Evolutionary conservation across 2,329 filamentous ascomycete genomes (phyloP), one percentile per base, ranked within the genome.

Genomic region (Tolypocladium tundrense): DNA sequence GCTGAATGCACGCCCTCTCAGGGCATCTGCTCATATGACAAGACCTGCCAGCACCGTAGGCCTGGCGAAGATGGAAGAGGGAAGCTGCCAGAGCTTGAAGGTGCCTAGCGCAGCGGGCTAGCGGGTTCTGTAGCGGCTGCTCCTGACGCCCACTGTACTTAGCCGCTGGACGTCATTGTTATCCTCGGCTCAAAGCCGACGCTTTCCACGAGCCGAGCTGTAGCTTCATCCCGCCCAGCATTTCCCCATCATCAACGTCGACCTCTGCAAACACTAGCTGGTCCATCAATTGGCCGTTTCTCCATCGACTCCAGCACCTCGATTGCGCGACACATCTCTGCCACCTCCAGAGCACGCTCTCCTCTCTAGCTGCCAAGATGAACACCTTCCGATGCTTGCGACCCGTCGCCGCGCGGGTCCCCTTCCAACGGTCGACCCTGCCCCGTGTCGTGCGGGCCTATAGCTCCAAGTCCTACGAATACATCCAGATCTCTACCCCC

Each of bases 401-500:
- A 69, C 81, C 88, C 52, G 72, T 83, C 62, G 81, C 82, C 67
- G 60, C 65, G 55, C 63, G 63, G 51, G 66, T 71, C 56, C 66
- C 71, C 35, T 81, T 88, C 67, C 80, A 81, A 66, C 73, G 79
- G 48, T 78, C 77, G 55, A 80, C 80, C 48, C 75, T 87, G 41
- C 84, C 85, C 52, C 77, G 79, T 56, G 70, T 84, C 54, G 71
- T 75, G 60, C 79, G 83, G 55, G 73, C 74, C 61, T 82, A 80
- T 62, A 82, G 79, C 58, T 79, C 80, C 57, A 74, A 72, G 62
- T 71, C 73, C 57, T 97, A 95, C 74, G 88, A 97, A 69, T 87
- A 88, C 74, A 86, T 97, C 65, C 79, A 94, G 65, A 86, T 91
- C 55, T 91, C 90, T 21, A 85, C 84, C 64, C 93, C 93, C 11